phyloP scores from a whole-genome alignment of 2,329 filamentous ascomycete genomes.

The Neonectria hederae region DNA sequence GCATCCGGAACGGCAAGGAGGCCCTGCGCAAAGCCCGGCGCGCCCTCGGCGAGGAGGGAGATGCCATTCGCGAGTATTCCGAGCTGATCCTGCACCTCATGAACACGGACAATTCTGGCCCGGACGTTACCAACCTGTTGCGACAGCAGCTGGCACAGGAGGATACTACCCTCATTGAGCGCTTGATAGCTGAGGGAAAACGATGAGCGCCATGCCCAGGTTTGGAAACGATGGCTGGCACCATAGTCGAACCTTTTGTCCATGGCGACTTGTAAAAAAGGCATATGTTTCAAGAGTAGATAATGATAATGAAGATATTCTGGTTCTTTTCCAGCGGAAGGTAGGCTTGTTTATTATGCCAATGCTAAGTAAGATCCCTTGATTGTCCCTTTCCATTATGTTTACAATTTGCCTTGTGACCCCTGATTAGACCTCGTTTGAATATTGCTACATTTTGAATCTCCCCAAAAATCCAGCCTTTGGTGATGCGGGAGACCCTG shows the following conservation, averaged over 20 bases:
- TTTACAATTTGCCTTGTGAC: slow-evolving; percentile 1
- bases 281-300: slow-evolving; percentile 14
- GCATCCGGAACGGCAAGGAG: slow-evolving; percentile 64
- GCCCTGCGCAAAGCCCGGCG: slow-evolving; percentile 61
- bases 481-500: slow-evolving; percentile 45
- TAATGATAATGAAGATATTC: slow-evolving; percentile 28
- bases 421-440: neutral
- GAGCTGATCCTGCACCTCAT: slow-evolving; percentile 64
- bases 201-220: slow-evolving; percentile 31
- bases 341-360: slow-evolving; percentile 27
- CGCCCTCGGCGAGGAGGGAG: slow-evolving; percentile 63
- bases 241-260: neutral
- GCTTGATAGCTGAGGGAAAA: slow-evolving; percentile 58
- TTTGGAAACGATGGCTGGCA: neutral
- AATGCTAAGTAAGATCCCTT: neutral
- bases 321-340: slow-evolving; percentile 13
- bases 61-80: slow-evolving; percentile 69
- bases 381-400: slow-evolving; percentile 6
- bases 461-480: slow-evolving; percentile 54
- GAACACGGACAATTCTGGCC: slow-evolving; percentile 42
- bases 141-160: slow-evolving; percentile 57
- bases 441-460: slow-evolving; percentile 53
- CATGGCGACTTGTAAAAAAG: slow-evolving; percentile 1
- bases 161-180: slow-evolving; percentile 60
- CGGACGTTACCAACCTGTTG: slow-evolving; percentile 50